phyloP scores from a whole-genome alignment of 257 asterid species.

The Euphrasia confusa region DNA sequence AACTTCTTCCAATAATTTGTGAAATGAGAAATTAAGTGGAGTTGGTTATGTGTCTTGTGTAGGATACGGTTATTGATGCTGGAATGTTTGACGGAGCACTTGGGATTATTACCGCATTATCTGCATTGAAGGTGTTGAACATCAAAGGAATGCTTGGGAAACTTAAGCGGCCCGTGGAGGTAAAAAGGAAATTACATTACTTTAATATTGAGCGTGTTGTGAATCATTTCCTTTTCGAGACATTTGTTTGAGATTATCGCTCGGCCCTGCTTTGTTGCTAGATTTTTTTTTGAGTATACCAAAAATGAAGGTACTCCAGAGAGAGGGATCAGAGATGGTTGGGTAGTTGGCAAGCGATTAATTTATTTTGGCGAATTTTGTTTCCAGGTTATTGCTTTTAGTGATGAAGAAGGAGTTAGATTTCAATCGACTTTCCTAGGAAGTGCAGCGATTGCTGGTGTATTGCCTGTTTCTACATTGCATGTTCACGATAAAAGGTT shows the following conservation, averaged over 20 bases:
- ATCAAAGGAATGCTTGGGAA: slow-evolving; percentile 49
- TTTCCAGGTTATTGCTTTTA: slow-evolving; percentile 79
- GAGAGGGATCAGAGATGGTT: background rate
- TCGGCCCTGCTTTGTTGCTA: slow-evolving; percentile 2
- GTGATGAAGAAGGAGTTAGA: slow-evolving; percentile 99
- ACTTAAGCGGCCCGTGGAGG: slow-evolving; percentile 87
- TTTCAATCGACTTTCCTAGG: slow-evolving; percentile 96
- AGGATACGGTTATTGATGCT: slow-evolving; percentile 98
- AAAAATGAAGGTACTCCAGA: background rate
- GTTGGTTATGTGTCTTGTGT: slow-evolving; percentile 24
- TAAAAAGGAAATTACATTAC: slow-evolving; percentile 25
- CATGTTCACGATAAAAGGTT: slow-evolving; percentile 83
- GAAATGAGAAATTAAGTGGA: background rate
- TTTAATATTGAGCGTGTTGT: background rate
- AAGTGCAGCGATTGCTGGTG: slow-evolving; percentile 98
- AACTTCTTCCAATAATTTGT: background rate
- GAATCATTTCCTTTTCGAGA: slow-evolving; percentile 2
- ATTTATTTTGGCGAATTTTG: slow-evolving; percentile 14
- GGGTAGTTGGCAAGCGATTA: slow-evolving; percentile 1
- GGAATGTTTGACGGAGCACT: slow-evolving; percentile 87
- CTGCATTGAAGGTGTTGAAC: slow-evolving; percentile 81
- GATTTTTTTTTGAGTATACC: background rate
- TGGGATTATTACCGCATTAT: slow-evolving; percentile 70
- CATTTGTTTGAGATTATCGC: slow-evolving; percentile 9
- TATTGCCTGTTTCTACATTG: slow-evolving; percentile 65